Evolutionary conservation across 2,329 filamentous ascomycete genomes (phyloP).

Genomic region (Colletotrichum cordylinicola): DNA sequence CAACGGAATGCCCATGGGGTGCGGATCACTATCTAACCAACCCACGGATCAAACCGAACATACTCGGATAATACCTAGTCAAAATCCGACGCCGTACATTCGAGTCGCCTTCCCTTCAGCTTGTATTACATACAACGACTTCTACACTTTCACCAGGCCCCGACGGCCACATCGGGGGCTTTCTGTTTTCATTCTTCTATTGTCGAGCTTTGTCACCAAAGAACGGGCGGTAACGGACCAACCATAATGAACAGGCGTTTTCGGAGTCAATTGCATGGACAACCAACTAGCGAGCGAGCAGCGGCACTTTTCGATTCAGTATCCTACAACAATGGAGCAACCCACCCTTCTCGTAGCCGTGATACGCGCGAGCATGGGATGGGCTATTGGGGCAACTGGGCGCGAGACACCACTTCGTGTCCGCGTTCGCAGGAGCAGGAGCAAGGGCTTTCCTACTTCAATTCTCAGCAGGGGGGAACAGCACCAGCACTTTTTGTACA

Average conservation of each 20-base stretch:
- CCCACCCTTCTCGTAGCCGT: neutral
- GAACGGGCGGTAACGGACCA: conserved; percentile 4
- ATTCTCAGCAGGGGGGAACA: conserved; percentile 14
- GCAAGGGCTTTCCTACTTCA: neutral
- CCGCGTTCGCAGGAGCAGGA: neutral
- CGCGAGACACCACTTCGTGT: neutral
- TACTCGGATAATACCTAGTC: neutral
- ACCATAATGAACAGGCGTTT: conserved; percentile 21
- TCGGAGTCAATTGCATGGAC: conserved; percentile 19
- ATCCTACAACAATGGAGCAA: neutral
- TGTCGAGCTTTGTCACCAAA: neutral
- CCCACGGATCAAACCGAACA: neutral
- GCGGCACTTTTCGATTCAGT: conserved; percentile 17
- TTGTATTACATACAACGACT: conserved; percentile 20
- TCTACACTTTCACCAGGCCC: neutral
- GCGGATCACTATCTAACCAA: neutral
- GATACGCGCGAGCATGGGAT: neutral
- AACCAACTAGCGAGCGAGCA: conserved; percentile 19
- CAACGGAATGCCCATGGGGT: neutral
- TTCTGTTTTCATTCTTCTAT: neutral
- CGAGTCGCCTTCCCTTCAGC: conserved; percentile 9
- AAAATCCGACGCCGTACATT: neutral
- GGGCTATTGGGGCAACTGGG: neutral
- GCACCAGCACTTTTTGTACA: conserved; percentile 11
- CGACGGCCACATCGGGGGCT: neutral